Evolutionary conservation across 1,284 basidiomycete species (phyloP).

Genomic region (Puccinia coronata): DNA sequence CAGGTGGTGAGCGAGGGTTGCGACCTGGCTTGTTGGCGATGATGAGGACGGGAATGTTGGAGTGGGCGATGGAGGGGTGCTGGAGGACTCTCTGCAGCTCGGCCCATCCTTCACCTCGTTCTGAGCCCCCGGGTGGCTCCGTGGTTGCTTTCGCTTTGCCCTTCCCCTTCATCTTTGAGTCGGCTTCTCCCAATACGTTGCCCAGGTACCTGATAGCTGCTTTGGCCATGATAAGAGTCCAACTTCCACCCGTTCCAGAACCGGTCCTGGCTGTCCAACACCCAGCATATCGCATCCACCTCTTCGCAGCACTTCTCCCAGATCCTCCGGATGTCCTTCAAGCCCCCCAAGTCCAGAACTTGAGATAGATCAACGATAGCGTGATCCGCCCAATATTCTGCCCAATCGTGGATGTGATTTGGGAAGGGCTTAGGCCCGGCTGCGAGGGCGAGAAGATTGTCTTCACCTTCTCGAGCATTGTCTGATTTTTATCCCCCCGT

Average conservation of each 20-base stretch:
- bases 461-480: too few relatives aligned
- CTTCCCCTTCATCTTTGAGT: constrained; percentile 39
- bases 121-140: neutral
- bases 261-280: constrained; percentile 38
- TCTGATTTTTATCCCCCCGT: too few relatives aligned
- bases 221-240: neutral
- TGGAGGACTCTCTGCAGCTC: constrained; percentile 38
- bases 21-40: constrained; percentile 47
- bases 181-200: neutral
- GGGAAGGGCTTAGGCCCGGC: constrained; percentile 33
- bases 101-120: constrained; percentile 36
- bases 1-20: neutral
- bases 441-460: constrained; percentile 37
- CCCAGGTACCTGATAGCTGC: neutral
- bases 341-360: constrained; percentile 45
- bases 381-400: constrained; percentile 47
- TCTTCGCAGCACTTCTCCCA: constrained; percentile 47
- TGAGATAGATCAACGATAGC: constrained; percentile 29
- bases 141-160: constrained; percentile 25
- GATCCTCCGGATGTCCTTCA: too few relatives aligned
- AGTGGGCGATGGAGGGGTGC: constrained; percentile 21
- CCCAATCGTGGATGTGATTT: constrained; percentile 37
- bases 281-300: constrained; percentile 47
- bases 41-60: constrained; percentile 42
- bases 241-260: constrained; percentile 9